Conservation (phyloP, 441 rosid species). For the Melastoma candidum region DNA sequence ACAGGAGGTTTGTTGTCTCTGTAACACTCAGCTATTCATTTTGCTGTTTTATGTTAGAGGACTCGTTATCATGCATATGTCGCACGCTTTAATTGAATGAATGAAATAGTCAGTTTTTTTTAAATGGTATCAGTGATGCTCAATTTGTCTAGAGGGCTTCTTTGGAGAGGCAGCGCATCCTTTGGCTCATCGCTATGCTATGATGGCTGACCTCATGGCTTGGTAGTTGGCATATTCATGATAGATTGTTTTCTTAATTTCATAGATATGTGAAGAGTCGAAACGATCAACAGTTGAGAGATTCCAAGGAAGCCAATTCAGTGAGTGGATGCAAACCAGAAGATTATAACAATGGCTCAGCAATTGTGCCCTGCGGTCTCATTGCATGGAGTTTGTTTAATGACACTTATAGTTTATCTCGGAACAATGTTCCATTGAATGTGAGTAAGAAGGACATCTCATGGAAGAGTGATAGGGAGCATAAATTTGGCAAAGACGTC, state of each 20-base stretch:
- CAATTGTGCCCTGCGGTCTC: constrained; percentile 84
- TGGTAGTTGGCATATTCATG: constrained; percentile 2
- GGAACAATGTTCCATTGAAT: constrained; percentile 26
- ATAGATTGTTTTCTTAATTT: constrained; percentile 3
- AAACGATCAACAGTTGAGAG: constrained; percentile 54
- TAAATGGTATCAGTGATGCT: no score
- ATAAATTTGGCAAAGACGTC: constrained; percentile 65
- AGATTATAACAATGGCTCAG: constrained; percentile 20
- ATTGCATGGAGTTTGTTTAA: constrained; percentile 97
- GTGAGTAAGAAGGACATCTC: constrained; percentile 66
- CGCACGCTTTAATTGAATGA: no score
- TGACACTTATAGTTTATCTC: constrained; percentile 60
- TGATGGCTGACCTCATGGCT: background rate
- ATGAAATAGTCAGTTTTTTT: no score
- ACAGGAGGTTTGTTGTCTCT: constrained; percentile 54
- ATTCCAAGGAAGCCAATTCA: constrained; percentile 17
- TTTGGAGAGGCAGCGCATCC: no score
- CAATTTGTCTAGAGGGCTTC: no score
- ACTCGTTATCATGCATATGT: no score
- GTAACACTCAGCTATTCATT: background rate
- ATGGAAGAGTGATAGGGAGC: constrained; percentile 88
- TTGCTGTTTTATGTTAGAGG: no score
- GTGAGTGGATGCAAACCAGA: constrained; percentile 57
- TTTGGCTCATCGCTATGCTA: background rate
- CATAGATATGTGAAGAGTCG: constrained; percentile 25